These are phyloP conservation scores for Lantana camara DNA, from an alignment of 257 asterid species.

Conservation along the genomic window DNA sequence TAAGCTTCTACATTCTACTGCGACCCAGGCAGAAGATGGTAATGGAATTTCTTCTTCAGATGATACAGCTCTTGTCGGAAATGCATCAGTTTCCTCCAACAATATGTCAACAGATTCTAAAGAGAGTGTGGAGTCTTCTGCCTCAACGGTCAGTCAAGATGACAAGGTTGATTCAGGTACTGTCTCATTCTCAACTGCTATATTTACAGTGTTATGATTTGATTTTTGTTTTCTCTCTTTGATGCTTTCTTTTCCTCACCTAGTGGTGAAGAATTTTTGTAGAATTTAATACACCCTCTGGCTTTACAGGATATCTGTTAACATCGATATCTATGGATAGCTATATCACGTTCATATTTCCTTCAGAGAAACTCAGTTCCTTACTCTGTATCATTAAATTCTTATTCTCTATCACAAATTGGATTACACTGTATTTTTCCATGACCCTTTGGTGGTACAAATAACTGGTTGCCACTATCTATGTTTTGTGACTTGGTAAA, in stretches of 20 bases:
- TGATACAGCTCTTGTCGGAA: slow-evolving; percentile 13
- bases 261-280: slow-evolving; percentile 1
- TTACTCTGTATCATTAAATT: slow-evolving; percentile 14
- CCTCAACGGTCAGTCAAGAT: slow-evolving; percentile 32
- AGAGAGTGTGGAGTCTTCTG: slow-evolving; percentile 39
- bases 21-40: slow-evolving; percentile 26
- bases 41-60: slow-evolving; percentile 5
- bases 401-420: neutral
- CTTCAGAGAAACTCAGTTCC: neutral
- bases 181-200: slow-evolving; percentile 5
- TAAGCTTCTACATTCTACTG: slow-evolving; percentile 20
- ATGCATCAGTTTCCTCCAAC: slow-evolving; percentile 25
- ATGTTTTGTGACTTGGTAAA: slow-evolving; percentile 17
- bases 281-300: neutral
- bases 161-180: slow-evolving; percentile 54
- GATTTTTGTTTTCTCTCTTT: slow-evolving; percentile 16
- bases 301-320: slow-evolving; percentile 13
- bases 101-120: slow-evolving; percentile 27
- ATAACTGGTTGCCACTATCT: neutral
- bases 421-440: neutral
- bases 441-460: neutral
- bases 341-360: neutral
- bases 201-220: slow-evolving; percentile 4
- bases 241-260: slow-evolving; percentile 1
- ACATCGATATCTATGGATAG: neutral